A percentile compares a stretch with the other conserved stretches of the same genome.
phyloP scores from a whole-genome alignment of 2,329 filamentous ascomycete species.

The Erysiphe pisi region DNA sequence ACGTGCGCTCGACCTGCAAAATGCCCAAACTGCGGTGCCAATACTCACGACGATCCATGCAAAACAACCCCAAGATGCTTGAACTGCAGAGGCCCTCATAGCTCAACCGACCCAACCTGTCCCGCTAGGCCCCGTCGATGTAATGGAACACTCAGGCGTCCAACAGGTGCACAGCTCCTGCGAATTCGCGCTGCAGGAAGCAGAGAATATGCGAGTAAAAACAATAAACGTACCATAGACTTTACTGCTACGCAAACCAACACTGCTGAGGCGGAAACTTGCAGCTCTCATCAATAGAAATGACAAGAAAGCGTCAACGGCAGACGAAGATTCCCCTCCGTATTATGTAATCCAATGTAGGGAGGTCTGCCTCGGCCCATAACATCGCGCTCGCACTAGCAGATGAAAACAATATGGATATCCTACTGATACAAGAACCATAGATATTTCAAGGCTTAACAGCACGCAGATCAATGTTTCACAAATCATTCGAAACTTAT shows the following conservation, averaged over 20 bases:
- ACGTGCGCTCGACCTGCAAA: background rate
- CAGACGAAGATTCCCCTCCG: background rate
- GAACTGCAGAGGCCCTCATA: constrained; percentile 10
- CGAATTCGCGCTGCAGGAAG: background rate
- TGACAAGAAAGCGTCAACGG: background rate
- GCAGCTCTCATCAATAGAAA: background rate
- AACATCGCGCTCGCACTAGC: background rate
- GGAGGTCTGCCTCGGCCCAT: background rate
- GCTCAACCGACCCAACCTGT: background rate
- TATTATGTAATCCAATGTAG: background rate
- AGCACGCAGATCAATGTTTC: no score
- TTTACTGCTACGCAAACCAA: background rate
- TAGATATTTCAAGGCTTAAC: no score
- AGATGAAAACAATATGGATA: background rate
- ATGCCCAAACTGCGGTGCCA: background rate
- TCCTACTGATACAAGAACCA: no score
- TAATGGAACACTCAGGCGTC: background rate
- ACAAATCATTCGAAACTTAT: no score
- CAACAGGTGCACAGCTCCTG: background rate
- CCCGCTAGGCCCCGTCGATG: background rate
- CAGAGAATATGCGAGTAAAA: background rate
- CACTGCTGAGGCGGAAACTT: background rate
- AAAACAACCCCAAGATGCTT: background rate
- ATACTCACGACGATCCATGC: constrained; percentile 1
- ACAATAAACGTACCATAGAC: background rate